Evolutionary conservation across 2,329 filamentous ascomycete species (phyloP).

Genomic region (Lasiodiplodia theobromae): DNA sequence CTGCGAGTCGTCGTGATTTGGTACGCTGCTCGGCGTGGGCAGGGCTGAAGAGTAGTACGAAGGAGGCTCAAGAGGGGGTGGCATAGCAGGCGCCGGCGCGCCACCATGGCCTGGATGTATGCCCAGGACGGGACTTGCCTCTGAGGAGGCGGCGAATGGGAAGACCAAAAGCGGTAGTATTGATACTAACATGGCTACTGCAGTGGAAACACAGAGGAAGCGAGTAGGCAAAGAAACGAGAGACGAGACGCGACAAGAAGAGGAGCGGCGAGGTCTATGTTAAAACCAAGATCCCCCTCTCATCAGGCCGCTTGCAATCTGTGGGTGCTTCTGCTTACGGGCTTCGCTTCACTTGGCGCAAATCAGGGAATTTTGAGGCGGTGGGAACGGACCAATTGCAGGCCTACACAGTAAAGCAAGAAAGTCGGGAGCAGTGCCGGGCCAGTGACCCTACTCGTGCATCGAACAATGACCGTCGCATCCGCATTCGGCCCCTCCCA

Average conservation of each 20-base stretch:
- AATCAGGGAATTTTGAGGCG: constrained; percentile 12
- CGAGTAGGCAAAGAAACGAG: background rate
- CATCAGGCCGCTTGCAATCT: constrained; percentile 13
- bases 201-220: background rate
- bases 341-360: constrained; percentile 11
- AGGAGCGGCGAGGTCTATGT: constrained; percentile 11
- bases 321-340: constrained; percentile 12
- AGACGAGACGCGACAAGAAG: background rate
- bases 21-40: background rate
- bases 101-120: constrained; percentile 29
- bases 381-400: constrained; percentile 9
- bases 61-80: constrained; percentile 7
- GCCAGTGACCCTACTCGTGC: background rate
- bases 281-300: constrained; percentile 15
- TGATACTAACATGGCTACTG: constrained; percentile 4
- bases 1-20: constrained; percentile 3
- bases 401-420: constrained; percentile 1
- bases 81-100: constrained; percentile 1
- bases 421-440: constrained; percentile 10
- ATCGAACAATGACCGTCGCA: background rate
- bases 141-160: constrained; percentile 9
- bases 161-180: constrained; percentile 13
- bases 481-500: background rate
- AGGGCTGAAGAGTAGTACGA: constrained; percentile 7
- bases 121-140: constrained; percentile 1